A percentile compares a stretch with the other conserved stretches of the same genome.
These are phyloP conservation scores for Globisporangium sylvaticum DNA, from an alignment of 352 stramenopile genomes.

Conservation along the genomic window DNA sequence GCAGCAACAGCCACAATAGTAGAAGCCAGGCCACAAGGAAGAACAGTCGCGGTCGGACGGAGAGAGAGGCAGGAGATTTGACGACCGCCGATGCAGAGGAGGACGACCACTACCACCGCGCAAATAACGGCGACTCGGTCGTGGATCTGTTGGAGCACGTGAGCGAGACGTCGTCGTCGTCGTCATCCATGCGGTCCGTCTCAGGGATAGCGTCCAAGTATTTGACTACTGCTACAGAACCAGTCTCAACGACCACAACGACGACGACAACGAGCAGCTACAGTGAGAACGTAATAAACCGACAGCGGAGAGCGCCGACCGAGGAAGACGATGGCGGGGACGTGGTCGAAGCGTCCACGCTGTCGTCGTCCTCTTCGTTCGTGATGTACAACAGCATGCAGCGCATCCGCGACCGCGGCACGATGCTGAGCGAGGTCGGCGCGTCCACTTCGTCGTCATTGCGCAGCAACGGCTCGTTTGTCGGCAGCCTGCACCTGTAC, in stretches of 20 bases:
- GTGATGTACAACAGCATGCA: constrained; percentile 18
- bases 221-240: background rate
- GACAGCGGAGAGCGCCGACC: background rate
- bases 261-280: background rate
- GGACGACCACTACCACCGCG: constrained; percentile 1
- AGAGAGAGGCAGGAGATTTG: background rate
- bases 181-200: constrained; percentile 14
- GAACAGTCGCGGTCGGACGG: background rate
- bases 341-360: constrained; percentile 18
- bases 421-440: constrained; percentile 19
- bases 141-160: constrained; percentile 30
- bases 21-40: background rate
- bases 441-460: background rate
- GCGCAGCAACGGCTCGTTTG: constrained; percentile 17
- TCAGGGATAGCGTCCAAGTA: constrained; percentile 2
- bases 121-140: constrained; percentile 11
- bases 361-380: background rate
- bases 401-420: constrained; percentile 32
- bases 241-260: background rate
- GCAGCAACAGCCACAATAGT: background rate
- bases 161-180: constrained; percentile 25
- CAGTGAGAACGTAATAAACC: constrained; percentile 1
- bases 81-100: background rate
- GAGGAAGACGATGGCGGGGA: constrained; percentile 19
- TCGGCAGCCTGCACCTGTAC: constrained; percentile 17